Conservation (phyloP, 2,329 filamentous ascomycete species). For the Fusarium siculi region DNA sequence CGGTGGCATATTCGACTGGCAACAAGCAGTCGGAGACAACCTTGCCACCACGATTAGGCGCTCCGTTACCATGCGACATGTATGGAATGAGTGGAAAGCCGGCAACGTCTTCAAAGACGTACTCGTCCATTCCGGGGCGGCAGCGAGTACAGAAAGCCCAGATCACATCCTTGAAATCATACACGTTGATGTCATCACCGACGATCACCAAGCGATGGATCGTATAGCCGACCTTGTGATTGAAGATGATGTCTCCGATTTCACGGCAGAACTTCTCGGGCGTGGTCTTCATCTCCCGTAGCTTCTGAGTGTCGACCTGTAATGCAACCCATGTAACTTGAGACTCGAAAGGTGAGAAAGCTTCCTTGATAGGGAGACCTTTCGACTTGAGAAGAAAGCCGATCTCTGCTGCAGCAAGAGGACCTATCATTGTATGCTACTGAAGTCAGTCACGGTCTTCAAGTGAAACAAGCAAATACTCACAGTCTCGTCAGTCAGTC, state of each 20-base stretch:
- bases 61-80: conserved; percentile 54
- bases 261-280: conserved; percentile 14
- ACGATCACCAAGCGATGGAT: conserved; percentile 58
- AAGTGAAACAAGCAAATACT: not conserved
- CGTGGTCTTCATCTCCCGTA: conserved; percentile 53
- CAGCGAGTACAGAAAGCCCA: conserved; percentile 62
- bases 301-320: conserved; percentile 66
- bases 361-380: conserved; percentile 56
- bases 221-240: conserved; percentile 49
- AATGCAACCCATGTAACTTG: conserved; percentile 61
- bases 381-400: conserved; percentile 17
- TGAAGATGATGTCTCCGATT: conserved; percentile 15
- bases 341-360: conserved; percentile 57
- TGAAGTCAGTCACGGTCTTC: not conserved
- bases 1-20: conserved; percentile 54
- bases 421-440: conserved; percentile 36
- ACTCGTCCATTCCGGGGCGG: conserved; percentile 56
- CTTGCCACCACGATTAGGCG: conserved; percentile 53
- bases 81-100: conserved; percentile 60
- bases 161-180: conserved; percentile 57
- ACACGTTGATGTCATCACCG: conserved; percentile 61
- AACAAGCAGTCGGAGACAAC: conserved; percentile 58
- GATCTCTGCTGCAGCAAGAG: conserved; percentile 15
- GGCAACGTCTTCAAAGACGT: conserved; percentile 54
- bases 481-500: conserved; percentile 11